Percentiles rank a stretch among this genome's conserved stretches.
phyloP scores from a whole-genome alignment of 2,329 filamentous ascomycete genomes.

The Trichoderma gracile region DNA sequence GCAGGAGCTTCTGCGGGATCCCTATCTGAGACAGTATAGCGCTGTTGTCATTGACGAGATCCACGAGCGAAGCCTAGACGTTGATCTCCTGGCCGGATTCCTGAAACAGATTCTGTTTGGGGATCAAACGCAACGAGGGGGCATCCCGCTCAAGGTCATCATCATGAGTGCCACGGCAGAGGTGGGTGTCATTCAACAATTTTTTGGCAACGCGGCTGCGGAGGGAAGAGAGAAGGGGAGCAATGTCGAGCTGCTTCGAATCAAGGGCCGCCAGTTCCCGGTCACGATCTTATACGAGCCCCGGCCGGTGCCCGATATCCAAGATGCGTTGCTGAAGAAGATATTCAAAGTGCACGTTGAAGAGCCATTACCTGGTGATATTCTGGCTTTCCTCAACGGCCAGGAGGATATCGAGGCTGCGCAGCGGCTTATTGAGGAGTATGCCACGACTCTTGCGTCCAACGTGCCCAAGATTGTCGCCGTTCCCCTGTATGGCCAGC shows the following conservation, averaged over 20 bases:
- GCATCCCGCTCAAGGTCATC: conserved; percentile 78
- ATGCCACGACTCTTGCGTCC: conserved; percentile 69
- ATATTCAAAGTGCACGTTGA: conserved; percentile 86
- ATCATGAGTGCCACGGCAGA: conserved; percentile 98
- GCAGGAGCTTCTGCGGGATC: conserved; percentile 88
- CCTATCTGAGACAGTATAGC: conserved; percentile 79
- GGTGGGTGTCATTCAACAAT: conserved; percentile 72
- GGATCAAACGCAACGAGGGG: conserved; percentile 64
- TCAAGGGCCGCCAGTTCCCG: conserved; percentile 84
- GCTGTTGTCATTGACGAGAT: conserved; percentile 94
- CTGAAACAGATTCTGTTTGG: conserved; percentile 72
- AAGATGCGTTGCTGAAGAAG: conserved; percentile 76
- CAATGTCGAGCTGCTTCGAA: conserved; percentile 55
- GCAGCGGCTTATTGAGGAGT: conserved; percentile 78
- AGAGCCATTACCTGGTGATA: conserved; percentile 89
- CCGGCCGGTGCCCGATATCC: conserved; percentile 74
- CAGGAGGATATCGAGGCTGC: conserved; percentile 89
- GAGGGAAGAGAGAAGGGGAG: conserved; percentile 26
- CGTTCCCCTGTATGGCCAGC: conserved; percentile 83
- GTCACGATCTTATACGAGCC: conserved; percentile 77
- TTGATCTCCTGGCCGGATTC: conserved; percentile 88
- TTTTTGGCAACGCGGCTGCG: conserved; percentile 58
- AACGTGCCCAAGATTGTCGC: conserved; percentile 72
- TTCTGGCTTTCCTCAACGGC: conserved; percentile 87
- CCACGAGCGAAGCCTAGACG: conserved; percentile 92